Conservation (phyloP, 1,284 basidiomycete species). For the Ceratobasidium sp. region DNA sequence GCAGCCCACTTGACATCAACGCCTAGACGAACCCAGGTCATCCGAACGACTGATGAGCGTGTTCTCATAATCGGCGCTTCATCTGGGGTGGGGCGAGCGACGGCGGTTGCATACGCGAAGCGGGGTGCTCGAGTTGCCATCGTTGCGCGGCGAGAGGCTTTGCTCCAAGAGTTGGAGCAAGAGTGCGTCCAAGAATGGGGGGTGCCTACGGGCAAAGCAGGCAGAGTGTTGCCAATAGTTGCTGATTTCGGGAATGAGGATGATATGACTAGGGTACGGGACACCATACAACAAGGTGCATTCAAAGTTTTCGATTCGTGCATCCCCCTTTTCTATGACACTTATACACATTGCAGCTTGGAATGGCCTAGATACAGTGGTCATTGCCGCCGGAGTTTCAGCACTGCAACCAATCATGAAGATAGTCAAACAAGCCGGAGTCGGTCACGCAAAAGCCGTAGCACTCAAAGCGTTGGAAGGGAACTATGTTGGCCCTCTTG, state of each 20-base stretch:
- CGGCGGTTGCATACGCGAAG: conserved; percentile 77
- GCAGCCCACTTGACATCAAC: not conserved
- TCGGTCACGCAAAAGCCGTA: conserved; percentile 59
- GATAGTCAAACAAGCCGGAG: conserved; percentile 69
- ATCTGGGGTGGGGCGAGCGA: conserved; percentile 80
- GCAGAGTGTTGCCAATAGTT: conserved; percentile 54
- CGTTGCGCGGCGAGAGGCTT: conserved; percentile 72
- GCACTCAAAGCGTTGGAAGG: conserved; percentile 65
- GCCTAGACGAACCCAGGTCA: conserved; percentile 51
- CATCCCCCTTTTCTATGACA: conserved; percentile 5
- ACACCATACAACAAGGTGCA: conserved; percentile 66
- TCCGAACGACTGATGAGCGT: conserved; percentile 65
- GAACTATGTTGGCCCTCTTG: conserved; percentile 73
- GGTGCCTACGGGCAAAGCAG: conserved; percentile 45
- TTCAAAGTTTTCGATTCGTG: not conserved
- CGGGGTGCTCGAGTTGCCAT: conserved; percentile 81
- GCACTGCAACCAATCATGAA: conserved; percentile 82
- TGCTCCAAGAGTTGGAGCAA: conserved; percentile 67
- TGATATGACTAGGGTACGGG: conserved; percentile 74
- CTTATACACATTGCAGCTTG: conserved; percentile 64
- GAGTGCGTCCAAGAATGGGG: conserved; percentile 62
- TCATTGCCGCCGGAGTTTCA: conserved; percentile 88
- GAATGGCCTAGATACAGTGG: conserved; percentile 84
- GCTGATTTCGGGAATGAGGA: conserved; percentile 76
- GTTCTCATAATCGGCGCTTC: conserved; percentile 85